Evolutionary conservation across 2,329 filamentous ascomycete genomes (phyloP), one percentile per base, ranked within the genome.

Genomic region (Grosmannia serpens): DNA sequence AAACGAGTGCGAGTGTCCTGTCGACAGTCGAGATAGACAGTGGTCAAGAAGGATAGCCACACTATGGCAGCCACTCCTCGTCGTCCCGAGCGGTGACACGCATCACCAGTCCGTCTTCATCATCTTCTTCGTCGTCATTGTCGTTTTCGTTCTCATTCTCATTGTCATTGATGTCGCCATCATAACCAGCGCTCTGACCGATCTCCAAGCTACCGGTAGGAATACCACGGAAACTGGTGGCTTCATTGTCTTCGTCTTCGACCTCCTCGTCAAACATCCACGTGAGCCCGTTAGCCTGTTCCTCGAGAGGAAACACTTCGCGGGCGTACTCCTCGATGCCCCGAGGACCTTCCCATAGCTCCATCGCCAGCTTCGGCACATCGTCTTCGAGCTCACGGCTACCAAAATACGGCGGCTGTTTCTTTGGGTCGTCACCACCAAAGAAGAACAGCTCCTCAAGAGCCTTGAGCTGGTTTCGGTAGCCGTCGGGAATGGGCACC

Each of bases 251-350:
- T 22, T 75, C 74, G 22, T 75, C 69, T 51, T 78, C 75, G 46
- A 70, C 69, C 9, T 72, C 66, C 63, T 70, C 78, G 5, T 81
- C 78, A 50, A 80, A 69, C 92, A 96, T 97, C 94, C 94, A 99
- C 20, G 87, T 89, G 67, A 94, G 75, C 6, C 92, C 92, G 69
- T 97, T 97, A 35, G 91, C 90, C 65, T 91, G 87, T 73, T 99
- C 94, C 71, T 99, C 94, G 15, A 96, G 80, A 0, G 90, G 89
- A 67, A 97, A 97, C 31, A 95, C 91, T 70, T 97, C 94, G 54
- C 88, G 81, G 1, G 92, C 92, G 70, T 97, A 99, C 72, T 97
- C 94, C 69, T 96, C 91, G 65, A 97, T 81, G 33, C 89, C 88
- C 58, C 94, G 81, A 64, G 90, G 90, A 4, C 91, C 94, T 69